phyloP scores from a whole-genome alignment of 441 rosid genomes.

The Adansonia madagascariensis region DNA sequence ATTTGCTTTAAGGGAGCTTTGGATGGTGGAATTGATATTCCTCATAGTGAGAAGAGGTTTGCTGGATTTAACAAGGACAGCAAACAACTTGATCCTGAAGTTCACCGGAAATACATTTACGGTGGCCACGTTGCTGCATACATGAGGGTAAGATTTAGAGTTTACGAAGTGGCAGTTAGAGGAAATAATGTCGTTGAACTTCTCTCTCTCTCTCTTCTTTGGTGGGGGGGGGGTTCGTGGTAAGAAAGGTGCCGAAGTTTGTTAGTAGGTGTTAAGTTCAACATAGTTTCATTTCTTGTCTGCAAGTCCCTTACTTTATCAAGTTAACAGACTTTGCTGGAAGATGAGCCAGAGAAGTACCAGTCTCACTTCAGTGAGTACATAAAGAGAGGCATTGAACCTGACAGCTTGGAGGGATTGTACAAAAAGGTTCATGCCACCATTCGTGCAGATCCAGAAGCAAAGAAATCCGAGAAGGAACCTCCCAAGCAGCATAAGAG shows the following conservation, averaged over 20 bases:
- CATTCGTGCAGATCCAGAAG: slow-evolving; percentile 71
- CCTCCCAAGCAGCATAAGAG: slow-evolving; percentile 70
- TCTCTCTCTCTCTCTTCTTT: no score
- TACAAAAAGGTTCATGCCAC: slow-evolving; percentile 84
- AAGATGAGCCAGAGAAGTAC: slow-evolving; percentile 86
- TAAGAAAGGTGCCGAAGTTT: background rate
- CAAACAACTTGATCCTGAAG: slow-evolving; percentile 76
- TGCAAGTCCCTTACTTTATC: slow-evolving; percentile 11
- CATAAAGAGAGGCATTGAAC: slow-evolving; percentile 63
- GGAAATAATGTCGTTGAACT: background rate
- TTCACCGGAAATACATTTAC: slow-evolving; percentile 47
- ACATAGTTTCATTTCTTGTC: background rate
- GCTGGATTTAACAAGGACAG: slow-evolving; percentile 77
- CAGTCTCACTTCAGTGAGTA: slow-evolving; percentile 76
- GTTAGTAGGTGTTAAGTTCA: background rate
- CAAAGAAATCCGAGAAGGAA: slow-evolving; percentile 52
- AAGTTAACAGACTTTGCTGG: slow-evolving; percentile 52
- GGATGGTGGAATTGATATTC: slow-evolving; percentile 89
- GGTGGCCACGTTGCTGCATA: slow-evolving; percentile 62
- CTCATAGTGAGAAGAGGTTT: slow-evolving; percentile 88
- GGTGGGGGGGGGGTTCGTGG: no score
- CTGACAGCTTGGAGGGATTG: slow-evolving; percentile 65
- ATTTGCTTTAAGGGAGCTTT: slow-evolving; percentile 60
- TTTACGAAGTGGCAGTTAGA: background rate
- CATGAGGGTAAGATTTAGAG: slow-evolving; percentile 55